Evolutionary conservation across 2,329 filamentous ascomycete genomes (phyloP).

Genomic region (Aspergillus fischeri): DNA sequence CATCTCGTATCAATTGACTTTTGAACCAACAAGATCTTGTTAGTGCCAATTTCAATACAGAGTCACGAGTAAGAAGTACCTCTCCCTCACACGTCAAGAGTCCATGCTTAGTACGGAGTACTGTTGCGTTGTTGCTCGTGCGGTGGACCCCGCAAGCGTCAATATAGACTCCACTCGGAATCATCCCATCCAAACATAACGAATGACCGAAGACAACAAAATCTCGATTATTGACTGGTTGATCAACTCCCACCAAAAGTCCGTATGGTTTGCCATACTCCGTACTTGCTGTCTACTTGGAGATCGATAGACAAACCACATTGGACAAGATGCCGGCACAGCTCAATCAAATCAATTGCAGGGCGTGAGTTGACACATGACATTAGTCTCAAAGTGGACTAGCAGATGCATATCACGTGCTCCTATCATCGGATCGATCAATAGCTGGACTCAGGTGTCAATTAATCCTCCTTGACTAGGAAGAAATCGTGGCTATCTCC

Average conservation of each 20-base stretch:
- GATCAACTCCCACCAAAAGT: background rate
- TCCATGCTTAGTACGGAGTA: no score
- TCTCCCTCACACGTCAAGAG: background rate
- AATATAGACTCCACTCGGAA: no score
- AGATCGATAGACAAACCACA: background rate
- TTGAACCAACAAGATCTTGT: background rate
- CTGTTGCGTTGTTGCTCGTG: no score
- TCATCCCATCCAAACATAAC: no score
- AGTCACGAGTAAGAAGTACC: no score
- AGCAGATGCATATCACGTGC: slow-evolving; percentile 5
- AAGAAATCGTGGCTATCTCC: background rate
- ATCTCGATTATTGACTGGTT: background rate
- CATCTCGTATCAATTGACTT: background rate
- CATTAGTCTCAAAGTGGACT: slow-evolving; percentile 15
- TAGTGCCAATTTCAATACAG: no score
- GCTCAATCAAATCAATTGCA: background rate
- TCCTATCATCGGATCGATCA: slow-evolving; percentile 3
- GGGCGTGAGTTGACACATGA: slow-evolving; percentile 4
- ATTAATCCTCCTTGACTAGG: background rate
- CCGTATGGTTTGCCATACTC: background rate
- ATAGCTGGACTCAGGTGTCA: background rate
- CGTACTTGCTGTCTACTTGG: background rate
- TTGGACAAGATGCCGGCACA: background rate
- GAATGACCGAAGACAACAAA: no score
- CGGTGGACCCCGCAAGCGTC: no score